phyloP scores from a whole-genome alignment of 352 stramenopile species.

The Phytophthora boehmeriae region DNA sequence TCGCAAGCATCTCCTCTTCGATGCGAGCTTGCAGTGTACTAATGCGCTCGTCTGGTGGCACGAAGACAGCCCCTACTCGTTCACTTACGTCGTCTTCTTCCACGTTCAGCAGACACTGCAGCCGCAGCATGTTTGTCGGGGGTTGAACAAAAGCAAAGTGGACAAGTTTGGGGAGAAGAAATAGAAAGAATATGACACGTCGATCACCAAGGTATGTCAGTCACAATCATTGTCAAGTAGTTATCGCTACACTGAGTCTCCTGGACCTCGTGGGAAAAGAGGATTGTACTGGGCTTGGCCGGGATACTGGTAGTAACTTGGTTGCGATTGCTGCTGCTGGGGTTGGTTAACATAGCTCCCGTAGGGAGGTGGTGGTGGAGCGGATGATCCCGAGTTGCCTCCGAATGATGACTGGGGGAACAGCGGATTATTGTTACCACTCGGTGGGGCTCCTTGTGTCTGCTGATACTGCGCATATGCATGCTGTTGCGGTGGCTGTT shows the following conservation, averaged over 20 bases:
- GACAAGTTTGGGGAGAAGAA: too few relatives aligned
- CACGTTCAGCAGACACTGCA: constrained; percentile 23
- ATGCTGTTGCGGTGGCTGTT: constrained; percentile 37
- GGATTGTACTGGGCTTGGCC: constrained; percentile 29
- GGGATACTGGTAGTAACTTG: constrained; percentile 57
- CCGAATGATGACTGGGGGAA: constrained; percentile 26
- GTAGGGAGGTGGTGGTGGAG: constrained; percentile 39
- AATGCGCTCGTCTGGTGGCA: constrained; percentile 19
- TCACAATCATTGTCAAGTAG: too few relatives aligned
- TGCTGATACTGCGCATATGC: constrained; percentile 55
- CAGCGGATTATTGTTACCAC: constrained; percentile 3
- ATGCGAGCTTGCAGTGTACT: constrained; percentile 18
- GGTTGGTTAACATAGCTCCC: constrained; percentile 51
- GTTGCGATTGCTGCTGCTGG: constrained; percentile 34
- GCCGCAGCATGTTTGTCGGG: constrained; percentile 11
- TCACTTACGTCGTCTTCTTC: background rate
- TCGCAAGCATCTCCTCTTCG: background rate
- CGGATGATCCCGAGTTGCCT: constrained; percentile 31
- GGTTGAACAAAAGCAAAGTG: too few relatives aligned
- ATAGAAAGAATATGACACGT: too few relatives aligned
- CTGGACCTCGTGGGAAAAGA: constrained; percentile 18
- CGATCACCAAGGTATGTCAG: too few relatives aligned
- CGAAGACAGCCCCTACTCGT: constrained; percentile 11
- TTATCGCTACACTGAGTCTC: constrained; percentile 35
- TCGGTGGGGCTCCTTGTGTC: constrained; percentile 7